A percentile compares a stretch with the other conserved stretches of the same genome.
These are phyloP conservation scores for Aspergillus versicolor DNA, from an alignment of 2,329 filamentous ascomycete genomes.

Conservation along the genomic window DNA sequence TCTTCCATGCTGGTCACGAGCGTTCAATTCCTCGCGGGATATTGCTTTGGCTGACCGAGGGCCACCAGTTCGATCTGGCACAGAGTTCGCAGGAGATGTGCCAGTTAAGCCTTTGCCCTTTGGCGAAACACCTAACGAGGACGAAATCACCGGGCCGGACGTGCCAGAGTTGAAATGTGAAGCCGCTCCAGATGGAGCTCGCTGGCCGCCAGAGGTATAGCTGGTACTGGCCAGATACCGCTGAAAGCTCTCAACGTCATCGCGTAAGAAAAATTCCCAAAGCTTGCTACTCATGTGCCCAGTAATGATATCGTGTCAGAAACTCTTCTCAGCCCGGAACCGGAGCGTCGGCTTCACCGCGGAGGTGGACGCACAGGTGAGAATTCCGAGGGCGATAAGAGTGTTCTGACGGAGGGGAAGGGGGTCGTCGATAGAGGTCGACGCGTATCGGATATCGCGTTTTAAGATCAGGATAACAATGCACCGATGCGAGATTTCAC, in stretches of 20 bases:
- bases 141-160: constrained; percentile 28
- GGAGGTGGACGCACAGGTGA: constrained; percentile 72
- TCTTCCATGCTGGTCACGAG: constrained; percentile 75
- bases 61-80: constrained; percentile 37
- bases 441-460: constrained; percentile 16
- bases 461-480: neutral
- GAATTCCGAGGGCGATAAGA: constrained; percentile 46
- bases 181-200: constrained; percentile 27
- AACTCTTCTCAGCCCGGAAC: constrained; percentile 55
- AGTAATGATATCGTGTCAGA: constrained; percentile 31
- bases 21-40: constrained; percentile 73
- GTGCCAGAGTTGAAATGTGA: constrained; percentile 30
- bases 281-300: constrained; percentile 91
- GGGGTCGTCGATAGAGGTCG: constrained; percentile 13
- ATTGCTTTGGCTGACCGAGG: constrained; percentile 35
- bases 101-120: constrained; percentile 48
- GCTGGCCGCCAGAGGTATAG: constrained; percentile 44
- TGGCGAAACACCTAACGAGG: constrained; percentile 39
- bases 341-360: constrained; percentile 89
- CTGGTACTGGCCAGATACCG: constrained; percentile 75
- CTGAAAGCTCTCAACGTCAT: constrained; percentile 95
- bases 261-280: constrained; percentile 95
- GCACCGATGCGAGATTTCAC: neutral
- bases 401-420: constrained; percentile 21
- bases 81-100: constrained; percentile 48